Conservation (phyloP, 257 asterid genomes). For the Jacaranda copaia region DNA sequence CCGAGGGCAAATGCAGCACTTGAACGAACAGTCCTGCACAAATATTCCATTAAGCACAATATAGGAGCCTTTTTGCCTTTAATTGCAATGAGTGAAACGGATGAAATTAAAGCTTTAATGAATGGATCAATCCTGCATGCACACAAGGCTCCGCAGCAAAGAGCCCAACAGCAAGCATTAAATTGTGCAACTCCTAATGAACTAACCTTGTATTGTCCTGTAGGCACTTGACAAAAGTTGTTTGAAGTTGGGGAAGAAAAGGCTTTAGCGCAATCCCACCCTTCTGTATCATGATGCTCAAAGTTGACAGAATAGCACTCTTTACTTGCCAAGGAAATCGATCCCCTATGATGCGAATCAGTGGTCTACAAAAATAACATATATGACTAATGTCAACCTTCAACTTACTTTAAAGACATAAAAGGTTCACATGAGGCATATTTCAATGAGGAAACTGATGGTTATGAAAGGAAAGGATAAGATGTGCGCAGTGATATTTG, state of each 20-base stretch:
- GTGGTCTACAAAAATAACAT: slow-evolving; percentile 67
- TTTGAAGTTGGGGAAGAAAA: slow-evolving; percentile 98
- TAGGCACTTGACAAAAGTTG: slow-evolving; percentile 94
- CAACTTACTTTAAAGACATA: slow-evolving; percentile 23
- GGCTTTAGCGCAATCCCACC: slow-evolving; percentile 96
- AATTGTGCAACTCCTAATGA: slow-evolving; percentile 31
- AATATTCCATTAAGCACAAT: slow-evolving; percentile 37
- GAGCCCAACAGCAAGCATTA: background rate
- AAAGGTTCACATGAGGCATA: slow-evolving; percentile 1
- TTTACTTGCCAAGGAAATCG: slow-evolving; percentile 99
- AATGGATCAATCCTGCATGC: background rate
- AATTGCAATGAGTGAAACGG: background rate
- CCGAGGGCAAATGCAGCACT: slow-evolving; percentile 99
- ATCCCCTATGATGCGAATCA: slow-evolving; percentile 97
- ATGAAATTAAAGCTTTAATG: slow-evolving; percentile 8
- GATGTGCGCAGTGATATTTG: background rate
- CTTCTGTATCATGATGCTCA: slow-evolving; percentile 88
- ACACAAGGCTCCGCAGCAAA: background rate
- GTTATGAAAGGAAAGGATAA: background rate
- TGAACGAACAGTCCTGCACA: slow-evolving; percentile 90
- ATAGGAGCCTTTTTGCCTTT: slow-evolving; percentile 10
- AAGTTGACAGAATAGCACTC: slow-evolving; percentile 94
- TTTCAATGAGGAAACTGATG: slow-evolving; percentile 15
- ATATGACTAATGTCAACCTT: slow-evolving; percentile 29
- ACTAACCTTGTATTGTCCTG: slow-evolving; percentile 95